phyloP scores from a whole-genome alignment of 2,329 filamentous ascomycete species.

The Knufia petricola region DNA sequence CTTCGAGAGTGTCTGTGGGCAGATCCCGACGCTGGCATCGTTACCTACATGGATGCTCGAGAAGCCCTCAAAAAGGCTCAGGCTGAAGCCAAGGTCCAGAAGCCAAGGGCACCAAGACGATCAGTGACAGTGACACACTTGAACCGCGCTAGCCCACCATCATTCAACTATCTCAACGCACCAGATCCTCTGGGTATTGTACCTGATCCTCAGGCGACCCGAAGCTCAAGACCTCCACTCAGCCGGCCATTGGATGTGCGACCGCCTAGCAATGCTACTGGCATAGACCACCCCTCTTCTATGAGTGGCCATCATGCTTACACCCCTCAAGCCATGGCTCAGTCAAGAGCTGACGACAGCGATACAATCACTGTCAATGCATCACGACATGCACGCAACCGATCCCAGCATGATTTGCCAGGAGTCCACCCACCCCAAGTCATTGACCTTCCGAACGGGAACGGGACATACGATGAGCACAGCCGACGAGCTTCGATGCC shows the following conservation, averaged over 20 bases:
- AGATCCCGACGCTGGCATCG: conserved; percentile 4
- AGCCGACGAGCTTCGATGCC: neutral
- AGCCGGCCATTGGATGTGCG: neutral
- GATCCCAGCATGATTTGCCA: neutral
- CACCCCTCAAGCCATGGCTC: neutral
- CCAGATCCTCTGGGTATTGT: conserved; percentile 4
- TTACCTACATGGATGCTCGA: conserved; percentile 6
- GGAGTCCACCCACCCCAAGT: neutral
- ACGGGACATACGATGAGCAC: neutral
- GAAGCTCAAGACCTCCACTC: neutral
- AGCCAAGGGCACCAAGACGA: neutral
- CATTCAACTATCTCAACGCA: neutral
- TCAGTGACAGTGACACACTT: neutral
- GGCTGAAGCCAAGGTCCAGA: neutral
- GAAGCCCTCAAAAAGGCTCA: conserved; percentile 5
- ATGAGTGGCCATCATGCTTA: neutral
- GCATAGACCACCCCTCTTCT: neutral
- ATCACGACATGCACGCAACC: neutral
- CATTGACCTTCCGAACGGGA: neutral
- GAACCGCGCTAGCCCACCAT: neutral
- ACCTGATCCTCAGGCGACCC: neutral
- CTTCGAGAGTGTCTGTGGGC: conserved; percentile 8
- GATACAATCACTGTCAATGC: neutral
- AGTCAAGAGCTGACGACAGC: neutral
- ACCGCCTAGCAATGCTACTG: neutral